Evolutionary conservation across 2,329 filamentous ascomycete species (phyloP).

Genomic region (Chaetomium olivaceum): DNA sequence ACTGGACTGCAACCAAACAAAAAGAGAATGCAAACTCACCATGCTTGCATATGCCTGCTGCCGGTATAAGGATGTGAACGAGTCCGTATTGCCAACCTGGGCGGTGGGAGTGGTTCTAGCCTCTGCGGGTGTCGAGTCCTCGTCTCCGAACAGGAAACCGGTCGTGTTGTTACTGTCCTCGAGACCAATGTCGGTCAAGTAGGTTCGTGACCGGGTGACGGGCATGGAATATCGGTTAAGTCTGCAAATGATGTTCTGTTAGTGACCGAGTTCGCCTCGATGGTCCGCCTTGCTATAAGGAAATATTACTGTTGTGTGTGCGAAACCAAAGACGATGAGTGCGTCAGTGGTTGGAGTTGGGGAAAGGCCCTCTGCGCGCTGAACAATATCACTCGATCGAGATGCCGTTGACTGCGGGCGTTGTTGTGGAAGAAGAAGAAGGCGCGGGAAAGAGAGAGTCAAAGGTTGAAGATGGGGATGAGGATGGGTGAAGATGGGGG

Average conservation of each 20-base stretch:
- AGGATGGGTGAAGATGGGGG: constrained; percentile 3
- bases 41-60: constrained; percentile 52
- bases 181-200: constrained; percentile 67
- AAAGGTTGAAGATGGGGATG: not conserved
- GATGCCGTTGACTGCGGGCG: not conserved
- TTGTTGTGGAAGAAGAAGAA: not conserved
- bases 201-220: constrained; percentile 69
- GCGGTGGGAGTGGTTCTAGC: constrained; percentile 67
- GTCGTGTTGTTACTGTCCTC: constrained; percentile 87
- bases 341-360: not conserved
- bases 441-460: not conserved
- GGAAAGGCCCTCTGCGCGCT: not conserved
- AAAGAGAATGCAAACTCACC: constrained; percentile 43
- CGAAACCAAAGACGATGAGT: not conserved
- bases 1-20: not conserved
- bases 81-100: constrained; percentile 64
- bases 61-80: constrained; percentile 80
- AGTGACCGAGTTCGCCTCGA: constrained; percentile 12
- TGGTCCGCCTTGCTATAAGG: not conserved
- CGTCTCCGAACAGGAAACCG: constrained; percentile 82
- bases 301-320: constrained; percentile 12
- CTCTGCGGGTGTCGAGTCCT: constrained; percentile 64
- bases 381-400: not conserved
- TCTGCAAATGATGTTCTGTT: constrained; percentile 47
- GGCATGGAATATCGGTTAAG: constrained; percentile 94